phyloP scores from a whole-genome alignment of 1,284 basidiomycete genomes.

The Moniliella sp. region DNA sequence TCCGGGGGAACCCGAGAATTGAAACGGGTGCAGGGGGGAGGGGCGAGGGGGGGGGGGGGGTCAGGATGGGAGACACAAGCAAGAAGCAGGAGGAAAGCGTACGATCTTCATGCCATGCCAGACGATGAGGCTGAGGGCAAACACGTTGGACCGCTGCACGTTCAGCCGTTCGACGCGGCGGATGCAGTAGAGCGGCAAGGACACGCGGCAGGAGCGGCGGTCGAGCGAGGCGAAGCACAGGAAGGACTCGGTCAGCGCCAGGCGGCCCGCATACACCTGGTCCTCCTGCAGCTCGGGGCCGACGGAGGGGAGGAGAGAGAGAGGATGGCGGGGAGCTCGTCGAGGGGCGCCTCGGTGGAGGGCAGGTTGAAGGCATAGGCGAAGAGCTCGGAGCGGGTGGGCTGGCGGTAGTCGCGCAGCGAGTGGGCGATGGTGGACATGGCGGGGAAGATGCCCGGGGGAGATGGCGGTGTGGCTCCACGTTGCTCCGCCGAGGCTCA shows the following conservation, averaged over 20 bases:
- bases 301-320: constrained; percentile 16
- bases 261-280: constrained; percentile 44
- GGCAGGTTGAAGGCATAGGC: constrained; percentile 23
- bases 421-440: constrained; percentile 34
- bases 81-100: constrained; percentile 1
- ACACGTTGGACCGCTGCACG: constrained; percentile 50
- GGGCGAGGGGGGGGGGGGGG: too few relatives aligned
- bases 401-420: constrained; percentile 28
- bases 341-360: constrained; percentile 12
- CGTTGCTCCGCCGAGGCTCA: too few relatives aligned
- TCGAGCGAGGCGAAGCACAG: constrained; percentile 71
- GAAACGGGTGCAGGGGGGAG: background rate
- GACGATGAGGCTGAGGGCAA: constrained; percentile 73
- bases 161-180: constrained; percentile 69
- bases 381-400: constrained; percentile 20
- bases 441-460: too few relatives aligned
- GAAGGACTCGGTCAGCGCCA: constrained; percentile 72
- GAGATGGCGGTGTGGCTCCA: too few relatives aligned
- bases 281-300: constrained; percentile 15
- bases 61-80: background rate
- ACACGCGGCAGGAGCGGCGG: constrained; percentile 63
- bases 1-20: background rate
- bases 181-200: constrained; percentile 74
- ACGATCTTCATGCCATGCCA: constrained; percentile 82
- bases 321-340: constrained; percentile 23